Evolutionary conservation across 108 stramenopile genomes (phyloP).

Genomic region (Discostella stelligeroides): DNA sequence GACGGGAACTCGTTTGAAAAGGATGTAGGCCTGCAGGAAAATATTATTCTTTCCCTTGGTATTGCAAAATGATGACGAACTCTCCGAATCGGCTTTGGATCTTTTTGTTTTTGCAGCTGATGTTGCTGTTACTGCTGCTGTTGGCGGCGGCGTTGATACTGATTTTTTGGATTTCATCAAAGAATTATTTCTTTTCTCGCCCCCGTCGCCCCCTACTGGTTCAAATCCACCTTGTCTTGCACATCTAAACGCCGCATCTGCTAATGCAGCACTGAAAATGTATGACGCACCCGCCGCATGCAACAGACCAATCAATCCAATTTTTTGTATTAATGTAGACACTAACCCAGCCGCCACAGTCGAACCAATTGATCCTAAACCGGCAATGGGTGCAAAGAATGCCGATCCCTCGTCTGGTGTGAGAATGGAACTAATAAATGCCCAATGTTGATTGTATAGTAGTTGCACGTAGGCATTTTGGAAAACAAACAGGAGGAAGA

Average conservation of each 20-base stretch:
- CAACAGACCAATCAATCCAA: slow-evolving; percentile 64
- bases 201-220: slow-evolving; percentile 41
- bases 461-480: slow-evolving; percentile 87
- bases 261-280: slow-evolving; percentile 45
- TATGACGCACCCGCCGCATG: slow-evolving; percentile 54
- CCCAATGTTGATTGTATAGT: slow-evolving; percentile 86
- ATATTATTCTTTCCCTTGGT: slow-evolving; percentile 23
- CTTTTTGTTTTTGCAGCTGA: not conserved
- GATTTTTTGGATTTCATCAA: not conserved
- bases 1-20: slow-evolving; percentile 57
- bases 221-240: slow-evolving; percentile 63
- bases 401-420: slow-evolving; percentile 70
- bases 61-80: not conserved
- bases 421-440: slow-evolving; percentile 73
- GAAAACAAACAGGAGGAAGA: slow-evolving; percentile 69
- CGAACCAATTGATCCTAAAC: slow-evolving; percentile 67
- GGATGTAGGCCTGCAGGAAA: slow-evolving; percentile 42
- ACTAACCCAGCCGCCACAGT: slow-evolving; percentile 66
- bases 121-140: not conserved
- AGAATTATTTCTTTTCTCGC: slow-evolving; percentile 14
- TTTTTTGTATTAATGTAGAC: slow-evolving; percentile 35
- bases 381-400: slow-evolving; percentile 80
- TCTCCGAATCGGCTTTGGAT: too few species aligned
- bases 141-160: not conserved
- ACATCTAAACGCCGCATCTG: slow-evolving; percentile 45